Evolutionary conservation across 1,139 yeast genomes (phyloP).

Genomic region (Yamadazyma atlantica): DNA sequence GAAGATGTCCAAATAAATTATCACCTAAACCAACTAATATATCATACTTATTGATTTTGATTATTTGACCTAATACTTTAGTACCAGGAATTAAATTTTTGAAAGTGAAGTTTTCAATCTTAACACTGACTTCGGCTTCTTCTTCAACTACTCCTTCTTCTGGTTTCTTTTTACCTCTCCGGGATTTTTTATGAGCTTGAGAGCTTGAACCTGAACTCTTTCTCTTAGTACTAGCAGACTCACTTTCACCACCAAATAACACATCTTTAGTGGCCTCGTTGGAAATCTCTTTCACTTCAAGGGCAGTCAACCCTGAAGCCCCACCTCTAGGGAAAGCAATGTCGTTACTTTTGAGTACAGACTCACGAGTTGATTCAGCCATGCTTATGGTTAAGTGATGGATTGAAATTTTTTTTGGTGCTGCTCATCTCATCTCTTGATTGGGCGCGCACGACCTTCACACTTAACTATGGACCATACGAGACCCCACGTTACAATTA

Average conservation of each 20-base stretch:
- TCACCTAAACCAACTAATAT: conserved; percentile 77
- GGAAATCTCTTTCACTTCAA: conserved; percentile 89
- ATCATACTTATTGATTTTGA: conserved; percentile 59
- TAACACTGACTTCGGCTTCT: conserved; percentile 26
- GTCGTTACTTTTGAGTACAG: conserved; percentile 46
- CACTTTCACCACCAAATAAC: conserved; percentile 41
- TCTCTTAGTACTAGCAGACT: conserved; percentile 32
- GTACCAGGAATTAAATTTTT: conserved; percentile 70
- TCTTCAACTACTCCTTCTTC: conserved; percentile 18
- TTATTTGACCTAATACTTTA: conserved; percentile 72
- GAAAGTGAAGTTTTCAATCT: conserved; percentile 62
- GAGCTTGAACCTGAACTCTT: conserved; percentile 23
- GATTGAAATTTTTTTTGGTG: neutral
- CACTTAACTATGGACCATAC: no score
- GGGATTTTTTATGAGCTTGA: conserved; percentile 27
- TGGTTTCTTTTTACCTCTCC: conserved; percentile 36
- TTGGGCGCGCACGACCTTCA: neutral
- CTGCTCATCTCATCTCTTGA: neutral
- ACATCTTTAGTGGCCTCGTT: conserved; percentile 92
- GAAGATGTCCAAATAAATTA: conserved; percentile 75
- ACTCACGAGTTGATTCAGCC: conserved; percentile 10
- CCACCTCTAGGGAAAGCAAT: conserved; percentile 97
- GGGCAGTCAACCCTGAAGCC: conserved; percentile 75
- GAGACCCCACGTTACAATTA: no score
- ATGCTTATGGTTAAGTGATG: neutral